A percentile compares a stretch with the other conserved stretches of the same genome.
These are phyloP conservation scores for Cylindrotheca closterium DNA, from an alignment of 108 stramenopile species.

Conservation along the genomic window DNA sequence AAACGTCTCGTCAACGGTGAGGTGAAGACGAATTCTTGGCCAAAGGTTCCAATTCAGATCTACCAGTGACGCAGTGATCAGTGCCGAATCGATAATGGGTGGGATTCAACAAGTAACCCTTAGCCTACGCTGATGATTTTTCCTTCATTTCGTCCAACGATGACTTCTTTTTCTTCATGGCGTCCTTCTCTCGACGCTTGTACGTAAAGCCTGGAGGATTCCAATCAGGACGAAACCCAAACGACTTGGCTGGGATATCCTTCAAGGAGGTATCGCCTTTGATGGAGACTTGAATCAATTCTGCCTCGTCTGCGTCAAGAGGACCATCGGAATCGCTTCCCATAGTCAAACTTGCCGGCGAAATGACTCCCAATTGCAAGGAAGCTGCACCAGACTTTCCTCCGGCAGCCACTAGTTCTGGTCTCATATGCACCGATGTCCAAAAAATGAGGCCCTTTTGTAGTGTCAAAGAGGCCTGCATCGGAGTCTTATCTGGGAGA, in stretches of 20 bases:
- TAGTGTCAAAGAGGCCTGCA: conserved; percentile 28
- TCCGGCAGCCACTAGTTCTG: conserved; percentile 29
- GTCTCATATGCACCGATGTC: conserved; percentile 41
- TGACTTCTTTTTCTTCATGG: conserved; percentile 42
- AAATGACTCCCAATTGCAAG: conserved; percentile 28
- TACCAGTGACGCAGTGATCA: too few species aligned
- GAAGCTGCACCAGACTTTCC: conserved; percentile 29
- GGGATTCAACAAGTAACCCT: too few species aligned
- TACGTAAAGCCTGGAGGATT: conserved; percentile 47
- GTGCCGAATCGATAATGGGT: too few species aligned
- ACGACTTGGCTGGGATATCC: conserved; percentile 9
- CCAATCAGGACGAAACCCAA: conserved; percentile 48
- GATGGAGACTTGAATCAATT: conserved; percentile 12
- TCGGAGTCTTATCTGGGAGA: conserved; percentile 8
- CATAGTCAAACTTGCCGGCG: conserved; percentile 37
- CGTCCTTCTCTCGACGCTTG: conserved; percentile 41
- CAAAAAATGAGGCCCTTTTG: conserved; percentile 45
- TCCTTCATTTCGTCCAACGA: conserved; percentile 27
- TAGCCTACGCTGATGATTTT: too few species aligned
- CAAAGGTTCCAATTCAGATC: too few species aligned
- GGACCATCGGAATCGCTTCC: conserved; percentile 41
- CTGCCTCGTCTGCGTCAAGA: conserved; percentile 32
- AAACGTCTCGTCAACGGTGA: too few species aligned
- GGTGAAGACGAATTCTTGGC: too few species aligned
- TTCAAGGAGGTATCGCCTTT: too few species aligned